Evolutionary conservation across 257 asterid genomes (phyloP).

Genomic region (Plantago elongata): DNA sequence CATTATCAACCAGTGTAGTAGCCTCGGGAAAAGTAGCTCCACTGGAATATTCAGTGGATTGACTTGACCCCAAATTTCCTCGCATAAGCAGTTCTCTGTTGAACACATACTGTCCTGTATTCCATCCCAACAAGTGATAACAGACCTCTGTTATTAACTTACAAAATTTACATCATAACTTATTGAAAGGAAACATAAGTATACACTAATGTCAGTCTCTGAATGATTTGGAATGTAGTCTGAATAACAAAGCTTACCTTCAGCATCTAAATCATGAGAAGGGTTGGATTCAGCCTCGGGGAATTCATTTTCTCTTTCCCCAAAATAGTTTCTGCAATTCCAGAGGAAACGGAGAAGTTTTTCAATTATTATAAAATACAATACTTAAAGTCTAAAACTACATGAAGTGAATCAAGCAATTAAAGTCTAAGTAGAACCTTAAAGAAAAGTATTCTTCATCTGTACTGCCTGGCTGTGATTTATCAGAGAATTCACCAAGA

Average conservation of each 20-base stretch:
- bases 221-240: constrained; percentile 18
- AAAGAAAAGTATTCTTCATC: constrained; percentile 37
- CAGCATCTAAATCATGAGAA: constrained; percentile 28
- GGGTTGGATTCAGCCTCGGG: constrained; percentile 29
- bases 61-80: constrained; percentile 45
- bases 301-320: constrained; percentile 35
- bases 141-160: constrained; percentile 2
- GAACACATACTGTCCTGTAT: constrained; percentile 42
- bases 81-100: constrained; percentile 56
- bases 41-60: constrained; percentile 34
- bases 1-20: constrained; percentile 35
- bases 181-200: constrained; percentile 14
- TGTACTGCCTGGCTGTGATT: constrained; percentile 22
- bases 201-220: not conserved
- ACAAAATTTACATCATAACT: constrained; percentile 2
- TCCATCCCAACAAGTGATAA: constrained; percentile 22
- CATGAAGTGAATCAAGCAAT: constrained; percentile 13
- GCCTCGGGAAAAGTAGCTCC: constrained; percentile 41
- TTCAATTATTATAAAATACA: constrained; percentile 23
- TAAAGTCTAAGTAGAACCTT: constrained; percentile 38
- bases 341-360: constrained; percentile 23
- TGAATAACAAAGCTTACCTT: constrained; percentile 35
- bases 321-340: constrained; percentile 29
- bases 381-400: constrained; percentile 5
- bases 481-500: constrained; percentile 22